Conservation (phyloP, 1,284 basidiomycete genomes). For the Cutaneotrichosporon sp. region DNA sequence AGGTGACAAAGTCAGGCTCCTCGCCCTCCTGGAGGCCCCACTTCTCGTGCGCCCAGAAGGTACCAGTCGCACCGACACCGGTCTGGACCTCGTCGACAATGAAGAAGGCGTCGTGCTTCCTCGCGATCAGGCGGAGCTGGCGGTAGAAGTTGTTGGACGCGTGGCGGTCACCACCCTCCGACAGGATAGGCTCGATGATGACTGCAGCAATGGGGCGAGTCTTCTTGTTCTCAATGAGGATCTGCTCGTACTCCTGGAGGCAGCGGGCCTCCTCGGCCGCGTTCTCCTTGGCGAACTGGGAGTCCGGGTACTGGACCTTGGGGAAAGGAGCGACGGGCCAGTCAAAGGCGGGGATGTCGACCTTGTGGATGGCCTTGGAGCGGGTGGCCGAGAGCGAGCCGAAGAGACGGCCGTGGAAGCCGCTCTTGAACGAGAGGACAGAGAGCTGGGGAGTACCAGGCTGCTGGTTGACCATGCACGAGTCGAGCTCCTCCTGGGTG, state of each 20-base stretch:
- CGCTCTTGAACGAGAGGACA: conserved; percentile 58
- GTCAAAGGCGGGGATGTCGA: conserved; percentile 61
- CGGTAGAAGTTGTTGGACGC: conserved; percentile 58
- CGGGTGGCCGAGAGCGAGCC: conserved; percentile 58
- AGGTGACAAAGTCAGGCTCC: conserved; percentile 59
- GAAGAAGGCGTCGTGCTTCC: conserved; percentile 57
- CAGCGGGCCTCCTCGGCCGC: conserved; percentile 46
- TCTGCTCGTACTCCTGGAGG: conserved; percentile 46
- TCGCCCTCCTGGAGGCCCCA: conserved; percentile 56
- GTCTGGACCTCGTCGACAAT: conserved; percentile 60
- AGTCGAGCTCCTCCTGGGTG: conserved; percentile 47
- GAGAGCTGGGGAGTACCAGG: conserved; percentile 58
- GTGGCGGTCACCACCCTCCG: conserved; percentile 61
- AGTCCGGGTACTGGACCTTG: conserved; percentile 57
- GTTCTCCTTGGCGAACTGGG: conserved; percentile 54
- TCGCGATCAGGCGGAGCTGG: conserved; percentile 55
- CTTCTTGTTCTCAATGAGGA: conserved; percentile 47
- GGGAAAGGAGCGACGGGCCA: conserved; percentile 60
- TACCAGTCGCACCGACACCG: conserved; percentile 59
- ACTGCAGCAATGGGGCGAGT: conserved; percentile 57
- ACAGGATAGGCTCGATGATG: conserved; percentile 60
- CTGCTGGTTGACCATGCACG: conserved; percentile 58
- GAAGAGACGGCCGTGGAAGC: conserved; percentile 57
- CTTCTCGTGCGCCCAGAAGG: conserved; percentile 61
- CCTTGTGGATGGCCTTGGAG: conserved; percentile 58